A percentile compares a stretch with the other conserved stretches of the same genome.
These are phyloP conservation scores for Dictyostelium brefeldianum DNA, from an alignment of 78 protist species.

Conservation along the genomic window DNA sequence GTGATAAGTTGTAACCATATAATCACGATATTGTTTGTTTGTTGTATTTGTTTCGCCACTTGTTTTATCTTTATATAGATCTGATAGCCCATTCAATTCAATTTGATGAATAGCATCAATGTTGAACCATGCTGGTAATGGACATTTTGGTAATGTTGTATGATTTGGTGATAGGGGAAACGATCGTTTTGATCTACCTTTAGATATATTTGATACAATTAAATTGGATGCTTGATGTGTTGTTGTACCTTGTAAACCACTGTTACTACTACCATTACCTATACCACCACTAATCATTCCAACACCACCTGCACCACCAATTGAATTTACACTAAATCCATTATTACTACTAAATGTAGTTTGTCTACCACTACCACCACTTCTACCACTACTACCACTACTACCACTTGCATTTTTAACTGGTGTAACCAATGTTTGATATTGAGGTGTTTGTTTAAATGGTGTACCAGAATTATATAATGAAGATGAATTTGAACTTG, in stretches of 20 bases:
- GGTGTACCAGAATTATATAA: background rate
- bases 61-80: background rate
- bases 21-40: conserved; percentile 68
- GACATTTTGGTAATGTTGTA: background rate
- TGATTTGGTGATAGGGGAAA: background rate
- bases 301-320: conserved; percentile 7
- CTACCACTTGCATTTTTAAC: background rate
- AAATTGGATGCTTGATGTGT: background rate
- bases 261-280: background rate
- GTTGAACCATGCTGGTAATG: background rate
- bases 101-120: background rate
- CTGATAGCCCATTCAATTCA: background rate
- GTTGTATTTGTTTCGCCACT: background rate
- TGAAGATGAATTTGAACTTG: background rate
- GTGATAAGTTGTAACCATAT: conserved; percentile 72
- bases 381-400: background rate
- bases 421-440: background rate
- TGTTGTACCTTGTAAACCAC: background rate
- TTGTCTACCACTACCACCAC: background rate
- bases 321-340: background rate
- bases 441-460: background rate
- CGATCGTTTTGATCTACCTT: conserved; percentile 1
- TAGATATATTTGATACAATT: background rate
- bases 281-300: background rate
- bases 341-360: background rate